Percentiles rank a stretch among this genome's conserved stretches.
These are phyloP conservation scores for Paulownia fortunei DNA, from an alignment of 257 asterid genomes.

Conservation along the genomic window DNA sequence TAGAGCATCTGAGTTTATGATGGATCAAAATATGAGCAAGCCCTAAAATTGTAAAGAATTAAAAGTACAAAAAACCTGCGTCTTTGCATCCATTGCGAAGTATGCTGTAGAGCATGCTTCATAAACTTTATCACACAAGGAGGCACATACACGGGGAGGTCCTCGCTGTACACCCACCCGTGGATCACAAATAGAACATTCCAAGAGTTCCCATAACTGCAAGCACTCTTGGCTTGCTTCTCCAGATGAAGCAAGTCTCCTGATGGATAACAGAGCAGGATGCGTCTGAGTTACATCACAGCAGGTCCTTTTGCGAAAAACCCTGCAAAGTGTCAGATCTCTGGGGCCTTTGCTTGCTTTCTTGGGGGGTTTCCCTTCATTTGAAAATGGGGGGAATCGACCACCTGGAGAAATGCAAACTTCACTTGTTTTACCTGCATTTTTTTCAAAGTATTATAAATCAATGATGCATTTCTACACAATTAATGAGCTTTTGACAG, in stretches of 20 bases:
- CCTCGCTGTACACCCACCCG: conserved; percentile 80
- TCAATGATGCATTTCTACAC: neutral
- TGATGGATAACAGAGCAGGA: conserved; percentile 80
- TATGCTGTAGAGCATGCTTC: conserved; percentile 85
- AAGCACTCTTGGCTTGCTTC: conserved; percentile 95
- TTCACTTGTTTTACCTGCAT: conserved; percentile 70
- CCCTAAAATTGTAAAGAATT: conserved; percentile 6
- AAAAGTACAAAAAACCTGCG: conserved; percentile 64
- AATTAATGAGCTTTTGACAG: conserved; percentile 17
- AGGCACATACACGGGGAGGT: conserved; percentile 77
- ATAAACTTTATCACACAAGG: conserved; percentile 82
- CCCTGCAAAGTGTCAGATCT: conserved; percentile 89
- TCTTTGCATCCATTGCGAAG: conserved; percentile 79
- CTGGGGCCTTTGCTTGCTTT: conserved; percentile 79
- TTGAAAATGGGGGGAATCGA: conserved; percentile 75
- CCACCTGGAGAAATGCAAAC: conserved; percentile 95
- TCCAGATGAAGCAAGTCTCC: conserved; percentile 92
- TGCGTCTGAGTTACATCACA: conserved; percentile 91
- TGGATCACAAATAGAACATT: conserved; percentile 95
- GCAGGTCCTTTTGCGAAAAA: conserved; percentile 88
- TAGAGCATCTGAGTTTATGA: conserved; percentile 6
- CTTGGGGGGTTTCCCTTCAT: conserved; percentile 84
- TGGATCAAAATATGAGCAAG: conserved; percentile 13
- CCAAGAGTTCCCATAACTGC: conserved; percentile 93
- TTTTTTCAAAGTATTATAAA: conserved; percentile 9